These are phyloP conservation scores for Eruca vesicaria DNA, from an alignment of 441 rosid genomes.

Conservation along the genomic window DNA sequence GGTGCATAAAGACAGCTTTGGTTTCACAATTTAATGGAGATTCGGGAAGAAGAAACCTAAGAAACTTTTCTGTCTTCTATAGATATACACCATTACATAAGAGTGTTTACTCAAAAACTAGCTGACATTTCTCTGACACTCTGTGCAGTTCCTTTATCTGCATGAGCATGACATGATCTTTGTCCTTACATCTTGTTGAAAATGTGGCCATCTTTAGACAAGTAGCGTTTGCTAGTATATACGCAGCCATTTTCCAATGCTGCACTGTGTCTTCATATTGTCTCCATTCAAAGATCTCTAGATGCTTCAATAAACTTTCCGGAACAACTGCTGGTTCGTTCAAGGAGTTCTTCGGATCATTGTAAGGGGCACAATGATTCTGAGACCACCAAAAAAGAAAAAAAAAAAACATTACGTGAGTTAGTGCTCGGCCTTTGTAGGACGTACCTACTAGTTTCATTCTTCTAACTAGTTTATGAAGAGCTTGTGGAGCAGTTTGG, in stretches of 20 bases:
- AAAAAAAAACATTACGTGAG: not conserved
- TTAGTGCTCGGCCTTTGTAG: not conserved
- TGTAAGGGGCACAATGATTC: not conserved
- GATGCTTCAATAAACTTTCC: not conserved
- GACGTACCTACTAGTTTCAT: not conserved
- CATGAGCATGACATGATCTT: not conserved
- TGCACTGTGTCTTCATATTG: too few species aligned
- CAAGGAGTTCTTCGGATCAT: not conserved
- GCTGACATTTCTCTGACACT: constrained; percentile 13
- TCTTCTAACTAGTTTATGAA: not conserved
- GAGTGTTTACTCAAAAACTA: not conserved
- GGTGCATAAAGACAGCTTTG: not conserved
- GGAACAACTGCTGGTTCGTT: constrained; percentile 7
- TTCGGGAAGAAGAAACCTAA: not conserved
- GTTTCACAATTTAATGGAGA: not conserved
- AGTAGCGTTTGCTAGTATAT: too few species aligned
- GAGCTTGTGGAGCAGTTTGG: too few species aligned
- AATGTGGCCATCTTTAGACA: too few species aligned
- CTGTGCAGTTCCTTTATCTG: not conserved
- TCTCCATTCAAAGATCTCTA: constrained; percentile 23
- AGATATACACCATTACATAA: not conserved
- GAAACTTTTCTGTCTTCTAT: not conserved
- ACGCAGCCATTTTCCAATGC: too few species aligned
- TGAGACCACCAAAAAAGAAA: not conserved
- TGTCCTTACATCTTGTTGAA: not conserved